Evolutionary conservation across 371 early-diverging fungal species (phyloP).

Genomic region (Mortierella sp.): DNA sequence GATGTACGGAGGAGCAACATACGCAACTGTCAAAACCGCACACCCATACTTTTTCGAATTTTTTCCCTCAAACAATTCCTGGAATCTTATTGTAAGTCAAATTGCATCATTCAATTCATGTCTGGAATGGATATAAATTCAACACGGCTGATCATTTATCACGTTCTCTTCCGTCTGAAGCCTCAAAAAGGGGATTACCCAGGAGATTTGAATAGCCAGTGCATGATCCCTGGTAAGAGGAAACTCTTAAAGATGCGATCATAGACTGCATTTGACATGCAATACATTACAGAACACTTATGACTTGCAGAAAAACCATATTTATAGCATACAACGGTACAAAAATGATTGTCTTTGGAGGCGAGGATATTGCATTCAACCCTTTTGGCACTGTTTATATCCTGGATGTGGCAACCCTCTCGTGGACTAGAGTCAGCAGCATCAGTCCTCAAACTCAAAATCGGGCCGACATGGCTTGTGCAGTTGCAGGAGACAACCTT

Average conservation of each 20-base stretch:
- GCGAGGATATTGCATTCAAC: not conserved
- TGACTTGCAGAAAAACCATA: no score
- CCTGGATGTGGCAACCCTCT: not conserved
- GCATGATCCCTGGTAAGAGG: conserved; percentile 12
- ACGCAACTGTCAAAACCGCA: no score
- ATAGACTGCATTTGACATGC: no score
- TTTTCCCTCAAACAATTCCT: not conserved
- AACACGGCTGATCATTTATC: not conserved
- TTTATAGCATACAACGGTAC: conserved; percentile 7
- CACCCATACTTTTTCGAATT: not conserved
- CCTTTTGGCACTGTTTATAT: not conserved
- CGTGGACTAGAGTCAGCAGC: not conserved
- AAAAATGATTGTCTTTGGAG: conserved; percentile 8
- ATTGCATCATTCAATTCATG: not conserved
- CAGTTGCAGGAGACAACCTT: conserved; percentile 1
- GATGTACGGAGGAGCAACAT: conserved; percentile 7
- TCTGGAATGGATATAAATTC: no score
- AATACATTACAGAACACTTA: no score
- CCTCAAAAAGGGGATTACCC: not conserved
- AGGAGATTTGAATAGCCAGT: not conserved
- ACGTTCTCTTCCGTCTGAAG: not conserved
- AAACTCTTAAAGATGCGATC: not conserved
- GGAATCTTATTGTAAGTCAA: not conserved
- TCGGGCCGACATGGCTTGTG: not conserved
- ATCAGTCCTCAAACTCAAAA: not conserved